Conservation (phyloP, 1,284 basidiomycete genomes). For the Leccinum griseonigrum region DNA sequence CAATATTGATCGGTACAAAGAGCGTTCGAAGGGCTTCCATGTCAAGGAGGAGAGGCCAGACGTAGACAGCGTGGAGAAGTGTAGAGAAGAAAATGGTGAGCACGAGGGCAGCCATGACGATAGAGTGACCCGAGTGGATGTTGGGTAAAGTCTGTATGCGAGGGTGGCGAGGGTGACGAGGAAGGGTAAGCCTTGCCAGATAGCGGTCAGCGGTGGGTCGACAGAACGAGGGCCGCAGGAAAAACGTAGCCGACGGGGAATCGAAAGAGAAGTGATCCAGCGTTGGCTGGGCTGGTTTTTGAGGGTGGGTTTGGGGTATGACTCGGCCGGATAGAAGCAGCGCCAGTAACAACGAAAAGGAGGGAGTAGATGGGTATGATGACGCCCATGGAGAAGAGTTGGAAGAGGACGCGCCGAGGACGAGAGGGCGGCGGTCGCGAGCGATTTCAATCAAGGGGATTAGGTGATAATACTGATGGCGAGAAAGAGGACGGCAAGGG, state of each 20-base stretch:
- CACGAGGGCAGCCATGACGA: conserved; percentile 32
- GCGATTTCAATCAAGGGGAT: conserved; percentile 23
- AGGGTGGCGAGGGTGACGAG: conserved; percentile 32
- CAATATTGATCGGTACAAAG: conserved; percentile 31
- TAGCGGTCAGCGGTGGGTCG: conserved; percentile 37
- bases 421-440: conserved; percentile 15
- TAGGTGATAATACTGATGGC: conserved; percentile 14
- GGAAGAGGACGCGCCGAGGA: conserved; percentile 18
- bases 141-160: conserved; percentile 16
- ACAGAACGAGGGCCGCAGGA: conserved; percentile 37
- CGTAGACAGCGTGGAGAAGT: conserved; percentile 35
- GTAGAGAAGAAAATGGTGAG: conserved; percentile 37
- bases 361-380: conserved; percentile 40
- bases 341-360: conserved; percentile 37
- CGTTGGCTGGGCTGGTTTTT: conserved; percentile 34
- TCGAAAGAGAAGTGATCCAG: conserved; percentile 44
- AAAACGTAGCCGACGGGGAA: conserved; percentile 37
- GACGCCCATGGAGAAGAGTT: conserved; percentile 37
- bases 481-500: conserved; percentile 32
- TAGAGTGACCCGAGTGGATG: conserved; percentile 38
- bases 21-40: conserved; percentile 13
- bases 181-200: conserved; percentile 47
- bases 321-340: conserved; percentile 11
- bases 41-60: conserved; percentile 34
- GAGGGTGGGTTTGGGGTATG: neutral